Percentiles rank a stretch among this genome's conserved stretches.
Conservation (phyloP, 345 rosid species). For the Gossypium rotundifolium region DNA sequence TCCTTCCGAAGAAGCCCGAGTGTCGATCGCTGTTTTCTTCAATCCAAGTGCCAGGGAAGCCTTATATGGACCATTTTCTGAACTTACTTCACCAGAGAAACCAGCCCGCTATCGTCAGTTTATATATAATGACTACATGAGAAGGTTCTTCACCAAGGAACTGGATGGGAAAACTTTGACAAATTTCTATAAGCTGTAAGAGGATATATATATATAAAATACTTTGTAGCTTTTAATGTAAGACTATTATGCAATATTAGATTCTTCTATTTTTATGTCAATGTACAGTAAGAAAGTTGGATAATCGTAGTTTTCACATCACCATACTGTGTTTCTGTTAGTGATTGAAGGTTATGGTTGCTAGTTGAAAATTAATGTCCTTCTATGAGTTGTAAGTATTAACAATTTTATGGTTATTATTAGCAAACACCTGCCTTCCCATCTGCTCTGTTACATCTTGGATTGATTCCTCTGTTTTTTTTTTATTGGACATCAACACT, state of each 20-base stretch:
- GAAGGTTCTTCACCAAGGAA: conserved; percentile 35
- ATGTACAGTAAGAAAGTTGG: background rate
- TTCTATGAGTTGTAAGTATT: no score
- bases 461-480: no score
- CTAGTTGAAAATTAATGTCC: background rate
- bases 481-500: no score
- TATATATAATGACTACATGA: conserved; percentile 21
- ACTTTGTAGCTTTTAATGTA: background rate
- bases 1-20: conserved; percentile 24
- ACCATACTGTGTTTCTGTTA: no score
- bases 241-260: background rate
- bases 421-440: no score
- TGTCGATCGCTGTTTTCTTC: conserved; percentile 38
- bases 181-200: conserved; percentile 30
- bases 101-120: conserved; percentile 34
- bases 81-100: conserved; percentile 32
- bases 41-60: conserved; percentile 23
- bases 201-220: background rate
- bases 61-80: conserved; percentile 34
- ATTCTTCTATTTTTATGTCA: background rate
- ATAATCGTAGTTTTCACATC: background rate
- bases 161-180: conserved; percentile 36
- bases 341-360: background rate
- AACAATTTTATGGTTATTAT: no score
- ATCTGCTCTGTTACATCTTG: no score